Percentiles rank a stretch among this genome's conserved stretches.
phyloP scores from a whole-genome alignment of 75 land plant species.

The Pinus taeda region DNA sequence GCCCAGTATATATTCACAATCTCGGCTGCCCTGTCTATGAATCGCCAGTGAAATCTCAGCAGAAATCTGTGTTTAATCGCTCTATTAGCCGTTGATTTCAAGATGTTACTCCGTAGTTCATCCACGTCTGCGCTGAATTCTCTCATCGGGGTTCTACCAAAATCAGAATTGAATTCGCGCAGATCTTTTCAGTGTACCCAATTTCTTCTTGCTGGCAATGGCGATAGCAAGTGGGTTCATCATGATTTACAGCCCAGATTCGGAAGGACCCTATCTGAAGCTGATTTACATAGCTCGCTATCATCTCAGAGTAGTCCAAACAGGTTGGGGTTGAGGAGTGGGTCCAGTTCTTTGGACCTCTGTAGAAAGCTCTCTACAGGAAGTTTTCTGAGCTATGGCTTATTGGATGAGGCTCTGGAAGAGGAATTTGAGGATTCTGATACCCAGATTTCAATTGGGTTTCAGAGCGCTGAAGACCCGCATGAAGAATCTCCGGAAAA shows the following conservation, averaged over 20 bases:
- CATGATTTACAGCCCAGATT: background rate
- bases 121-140: constrained; percentile 39
- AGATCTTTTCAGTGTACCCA: background rate
- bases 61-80: too few relatives aligned
- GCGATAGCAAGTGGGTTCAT: too few relatives aligned
- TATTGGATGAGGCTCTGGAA: constrained; percentile 6
- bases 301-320: background rate
- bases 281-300: background rate
- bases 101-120: constrained; percentile 49
- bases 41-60: too few relatives aligned
- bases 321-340: background rate
- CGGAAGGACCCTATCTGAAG: constrained; percentile 21
- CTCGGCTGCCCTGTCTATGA: too few relatives aligned
- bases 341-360: background rate
- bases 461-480: background rate
- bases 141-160: constrained; percentile 6
- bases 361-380: background rate
- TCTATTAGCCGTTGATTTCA: too few relatives aligned
- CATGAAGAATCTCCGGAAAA: background rate
- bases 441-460: background rate
- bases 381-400: background rate
- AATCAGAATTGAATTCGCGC: constrained; percentile 4
- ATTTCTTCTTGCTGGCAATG: background rate
- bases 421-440: constrained; percentile 2
- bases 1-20: too few relatives aligned